A percentile compares a stretch with the other conserved stretches of the same genome.
Conservation (phyloP, 139 green algal genomes). For the Auxenochlorella pyrenoidosa region DNA sequence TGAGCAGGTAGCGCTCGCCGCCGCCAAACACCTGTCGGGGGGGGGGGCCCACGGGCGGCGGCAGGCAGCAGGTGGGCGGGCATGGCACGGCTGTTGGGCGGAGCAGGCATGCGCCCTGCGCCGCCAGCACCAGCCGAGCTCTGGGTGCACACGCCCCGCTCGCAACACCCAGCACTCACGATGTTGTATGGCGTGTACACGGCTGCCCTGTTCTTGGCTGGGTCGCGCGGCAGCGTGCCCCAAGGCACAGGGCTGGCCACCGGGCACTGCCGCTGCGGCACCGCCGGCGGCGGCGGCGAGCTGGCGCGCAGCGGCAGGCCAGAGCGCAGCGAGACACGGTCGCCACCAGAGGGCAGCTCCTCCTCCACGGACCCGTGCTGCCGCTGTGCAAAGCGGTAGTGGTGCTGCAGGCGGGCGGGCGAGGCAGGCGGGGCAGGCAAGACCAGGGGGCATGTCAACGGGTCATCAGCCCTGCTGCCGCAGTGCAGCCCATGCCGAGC, state of each 20-base stretch:
- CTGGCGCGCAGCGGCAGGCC: not conserved
- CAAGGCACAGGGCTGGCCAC: not conserved
- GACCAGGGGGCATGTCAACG: too few relatives aligned
- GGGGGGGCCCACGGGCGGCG: not conserved
- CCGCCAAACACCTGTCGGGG: slow-evolving; percentile 33
- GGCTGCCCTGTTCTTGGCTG: slow-evolving; percentile 9
- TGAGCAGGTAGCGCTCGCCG: slow-evolving; percentile 39
- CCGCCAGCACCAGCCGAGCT: not conserved
- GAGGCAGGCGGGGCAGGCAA: not conserved
- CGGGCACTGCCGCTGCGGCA: not conserved
- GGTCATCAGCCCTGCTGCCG: too few relatives aligned
- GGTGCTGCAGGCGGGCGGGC: not conserved
- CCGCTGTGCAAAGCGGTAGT: not conserved
- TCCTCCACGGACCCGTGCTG: not conserved
- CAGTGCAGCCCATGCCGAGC: not conserved
- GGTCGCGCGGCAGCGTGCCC: slow-evolving; percentile 6
- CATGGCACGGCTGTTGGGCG: too few relatives aligned
- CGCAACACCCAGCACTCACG: not conserved
- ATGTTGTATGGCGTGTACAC: slow-evolving; percentile 44
- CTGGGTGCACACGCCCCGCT: not conserved
- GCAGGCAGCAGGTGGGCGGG: not conserved
- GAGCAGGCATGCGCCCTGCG: not conserved
- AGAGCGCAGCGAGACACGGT: not conserved
- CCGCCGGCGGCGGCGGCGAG: not conserved
- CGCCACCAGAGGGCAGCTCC: not conserved